phyloP scores from a whole-genome alignment of 164 flowering plant genomes.

The Echeveria elegans region DNA sequence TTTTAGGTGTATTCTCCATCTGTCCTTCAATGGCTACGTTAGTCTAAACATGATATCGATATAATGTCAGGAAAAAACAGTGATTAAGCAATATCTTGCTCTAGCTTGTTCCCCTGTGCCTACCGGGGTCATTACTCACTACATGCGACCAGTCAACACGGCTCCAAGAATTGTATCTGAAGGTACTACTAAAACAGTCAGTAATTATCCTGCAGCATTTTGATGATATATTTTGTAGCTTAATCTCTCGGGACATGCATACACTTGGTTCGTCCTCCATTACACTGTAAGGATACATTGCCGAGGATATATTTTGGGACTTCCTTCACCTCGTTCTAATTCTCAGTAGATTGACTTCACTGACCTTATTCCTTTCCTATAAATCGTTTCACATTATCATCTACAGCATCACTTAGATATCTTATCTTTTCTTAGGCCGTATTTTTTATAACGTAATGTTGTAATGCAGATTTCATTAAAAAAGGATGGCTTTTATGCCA shows the following conservation, averaged over 20 bases:
- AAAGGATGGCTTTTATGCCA: constrained; percentile 75
- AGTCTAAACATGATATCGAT: background rate
- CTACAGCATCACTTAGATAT: background rate
- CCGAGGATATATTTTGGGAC: background rate
- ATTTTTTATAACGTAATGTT: background rate
- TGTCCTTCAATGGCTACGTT: background rate
- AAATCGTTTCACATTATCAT: background rate
- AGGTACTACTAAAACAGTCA: constrained; percentile 44
- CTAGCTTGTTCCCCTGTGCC: constrained; percentile 84
- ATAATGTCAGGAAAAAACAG: constrained; percentile 59
- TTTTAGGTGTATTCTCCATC: background rate
- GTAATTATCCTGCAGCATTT: background rate
- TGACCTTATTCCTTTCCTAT: background rate
- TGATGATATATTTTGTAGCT: too few species aligned
- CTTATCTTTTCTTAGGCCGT: background rate
- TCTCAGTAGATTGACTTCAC: background rate
- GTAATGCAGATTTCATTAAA: constrained; percentile 39
- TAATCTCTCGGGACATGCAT: too few species aligned
- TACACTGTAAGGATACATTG: background rate
- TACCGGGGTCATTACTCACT: constrained; percentile 66
- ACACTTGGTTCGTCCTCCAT: background rate
- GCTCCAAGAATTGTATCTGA: constrained; percentile 82
- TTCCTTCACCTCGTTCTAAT: background rate
- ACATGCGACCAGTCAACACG: constrained; percentile 75
- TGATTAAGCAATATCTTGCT: constrained; percentile 88